phyloP scores from a whole-genome alignment of 169 alveolate genomes.

The Hammondia hammondi region DNA sequence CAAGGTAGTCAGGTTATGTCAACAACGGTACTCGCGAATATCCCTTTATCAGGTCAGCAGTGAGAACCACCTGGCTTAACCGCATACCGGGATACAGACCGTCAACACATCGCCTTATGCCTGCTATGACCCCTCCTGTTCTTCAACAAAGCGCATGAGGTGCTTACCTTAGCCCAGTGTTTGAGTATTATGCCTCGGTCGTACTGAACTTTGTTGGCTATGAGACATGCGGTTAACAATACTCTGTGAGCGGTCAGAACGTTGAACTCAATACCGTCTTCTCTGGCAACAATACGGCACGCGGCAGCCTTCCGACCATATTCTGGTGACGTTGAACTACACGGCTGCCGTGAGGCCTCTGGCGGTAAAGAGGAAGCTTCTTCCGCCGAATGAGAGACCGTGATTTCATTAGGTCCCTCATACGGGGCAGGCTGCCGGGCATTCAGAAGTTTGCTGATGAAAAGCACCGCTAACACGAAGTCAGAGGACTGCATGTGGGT shows the following conservation, averaged over 20 bases:
- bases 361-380: neutral
- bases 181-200: slow-evolving; percentile 57
- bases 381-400: neutral
- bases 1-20: too few species aligned
- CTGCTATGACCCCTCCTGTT: too few species aligned
- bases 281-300: neutral
- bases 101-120: too few species aligned
- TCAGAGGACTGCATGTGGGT: slow-evolving; percentile 24
- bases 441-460: slow-evolving; percentile 3
- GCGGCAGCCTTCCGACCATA: neutral
- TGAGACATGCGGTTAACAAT: slow-evolving; percentile 57
- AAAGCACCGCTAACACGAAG: slow-evolving; percentile 32
- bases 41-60: too few species aligned
- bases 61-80: too few species aligned
- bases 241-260: slow-evolving; percentile 66
- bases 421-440: neutral
- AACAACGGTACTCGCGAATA: too few species aligned
- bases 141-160: too few species aligned
- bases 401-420: neutral
- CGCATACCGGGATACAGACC: too few species aligned
- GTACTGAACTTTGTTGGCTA: slow-evolving; percentile 58
- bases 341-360: neutral
- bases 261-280: slow-evolving; percentile 57
- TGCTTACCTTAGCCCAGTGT: slow-evolving; percentile 71
- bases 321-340: neutral